Evolutionary conservation across 257 asterid genomes (phyloP).

Genomic region (Gentiana straminea): DNA sequence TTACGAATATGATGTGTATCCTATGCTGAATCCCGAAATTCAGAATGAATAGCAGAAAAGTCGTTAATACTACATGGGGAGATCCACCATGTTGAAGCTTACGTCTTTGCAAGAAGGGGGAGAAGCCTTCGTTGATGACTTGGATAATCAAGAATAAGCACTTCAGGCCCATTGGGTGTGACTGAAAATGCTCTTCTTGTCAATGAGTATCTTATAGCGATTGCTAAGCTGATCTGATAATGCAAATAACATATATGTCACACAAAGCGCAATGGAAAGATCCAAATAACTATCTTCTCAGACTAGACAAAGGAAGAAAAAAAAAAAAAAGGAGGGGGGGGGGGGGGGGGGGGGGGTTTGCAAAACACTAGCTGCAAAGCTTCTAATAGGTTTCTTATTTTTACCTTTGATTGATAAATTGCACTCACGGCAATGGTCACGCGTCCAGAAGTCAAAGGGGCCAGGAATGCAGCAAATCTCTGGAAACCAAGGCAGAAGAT

Average conservation of each 20-base stretch:
- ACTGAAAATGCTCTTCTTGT: conserved; percentile 86
- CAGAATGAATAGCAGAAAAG: too few relatives aligned
- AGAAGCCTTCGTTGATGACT: conserved; percentile 92
- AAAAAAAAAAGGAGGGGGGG: too few relatives aligned
- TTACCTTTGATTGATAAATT: conserved; percentile 73
- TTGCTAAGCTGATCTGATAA: conserved; percentile 65
- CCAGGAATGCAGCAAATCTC: conserved; percentile 96
- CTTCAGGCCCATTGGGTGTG: conserved; percentile 57
- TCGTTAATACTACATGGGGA: background rate
- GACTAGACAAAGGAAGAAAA: too few relatives aligned
- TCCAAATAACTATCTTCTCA: too few relatives aligned
- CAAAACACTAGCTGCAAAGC: too few relatives aligned
- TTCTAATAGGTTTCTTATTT: background rate
- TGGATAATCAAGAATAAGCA: conserved; percentile 77
- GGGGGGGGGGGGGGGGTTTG: too few relatives aligned
- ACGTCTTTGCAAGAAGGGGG: conserved; percentile 96
- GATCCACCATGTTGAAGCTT: conserved; percentile 15
- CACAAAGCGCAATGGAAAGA: too few relatives aligned
- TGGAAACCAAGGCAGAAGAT: conserved; percentile 19
- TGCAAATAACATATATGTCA: too few relatives aligned
- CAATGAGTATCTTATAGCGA: conserved; percentile 76
- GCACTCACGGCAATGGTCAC: conserved; percentile 75
- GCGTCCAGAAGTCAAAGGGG: conserved; percentile 96
- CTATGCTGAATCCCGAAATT: too few relatives aligned
- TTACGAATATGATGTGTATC: too few relatives aligned